Evolutionary conservation across 495 filamentous ascomycete genomes (phyloP).

Genomic region (Annulohypoxylon nitens): DNA sequence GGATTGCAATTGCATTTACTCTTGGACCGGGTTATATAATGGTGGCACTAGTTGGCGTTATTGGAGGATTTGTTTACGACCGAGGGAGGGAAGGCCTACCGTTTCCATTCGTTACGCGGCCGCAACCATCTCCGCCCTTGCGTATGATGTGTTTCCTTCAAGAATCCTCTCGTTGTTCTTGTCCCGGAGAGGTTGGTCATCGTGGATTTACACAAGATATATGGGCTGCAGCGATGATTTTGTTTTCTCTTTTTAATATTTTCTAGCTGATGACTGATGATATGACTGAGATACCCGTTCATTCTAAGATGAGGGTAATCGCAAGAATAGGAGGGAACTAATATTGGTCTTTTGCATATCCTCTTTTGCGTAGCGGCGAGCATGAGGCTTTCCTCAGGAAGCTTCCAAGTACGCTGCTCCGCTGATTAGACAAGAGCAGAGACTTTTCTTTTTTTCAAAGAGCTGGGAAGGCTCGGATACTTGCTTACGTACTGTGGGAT

Average conservation of each 20-base stretch:
- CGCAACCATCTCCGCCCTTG: conserved; percentile 13
- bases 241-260: conserved; percentile 24
- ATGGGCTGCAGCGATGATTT: conserved; percentile 37
- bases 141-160: conserved; percentile 14
- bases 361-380: conserved; percentile 26
- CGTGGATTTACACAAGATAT: conserved; percentile 41
- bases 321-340: conserved; percentile 49
- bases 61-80: conserved; percentile 23
- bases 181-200: conserved; percentile 27
- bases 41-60: conserved; percentile 47
- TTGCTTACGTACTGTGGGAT: conserved; percentile 36
- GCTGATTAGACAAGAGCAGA: conserved; percentile 44
- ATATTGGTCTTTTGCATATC: conserved; percentile 44
- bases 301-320: conserved; percentile 55
- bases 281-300: conserved; percentile 51
- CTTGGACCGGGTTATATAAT: conserved; percentile 37
- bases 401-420: conserved; percentile 10
- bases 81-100: conserved; percentile 1
- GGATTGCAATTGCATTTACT: conserved; percentile 40
- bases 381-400: conserved; percentile 5
- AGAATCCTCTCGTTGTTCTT: conserved; percentile 26
- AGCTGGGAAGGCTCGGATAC: conserved; percentile 25
- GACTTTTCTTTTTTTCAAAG: conserved; percentile 21
- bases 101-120: conserved; percentile 39
- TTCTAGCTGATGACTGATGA: conserved; percentile 52